These are phyloP conservation scores for Candida nemodendra DNA, from an alignment of 805 yeast species.

Conservation along the genomic window DNA sequence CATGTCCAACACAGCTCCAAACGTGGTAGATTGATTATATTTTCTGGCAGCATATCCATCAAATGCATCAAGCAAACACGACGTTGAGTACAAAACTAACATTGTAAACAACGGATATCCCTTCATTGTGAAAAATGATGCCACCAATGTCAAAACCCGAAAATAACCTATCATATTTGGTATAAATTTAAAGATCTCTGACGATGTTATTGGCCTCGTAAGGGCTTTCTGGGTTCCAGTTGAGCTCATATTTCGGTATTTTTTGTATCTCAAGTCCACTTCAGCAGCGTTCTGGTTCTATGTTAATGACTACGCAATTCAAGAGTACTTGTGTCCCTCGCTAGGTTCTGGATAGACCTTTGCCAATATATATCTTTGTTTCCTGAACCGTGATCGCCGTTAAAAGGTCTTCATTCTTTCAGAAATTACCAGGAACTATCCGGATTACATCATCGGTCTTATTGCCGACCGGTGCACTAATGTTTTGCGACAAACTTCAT, in stretches of 20 bases:
- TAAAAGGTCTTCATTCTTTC: too few relatives aligned
- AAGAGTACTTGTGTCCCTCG: too few relatives aligned
- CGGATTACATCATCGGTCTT: too few relatives aligned
- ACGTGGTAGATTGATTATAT: slow-evolving; percentile 82
- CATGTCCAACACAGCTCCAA: slow-evolving; percentile 98
- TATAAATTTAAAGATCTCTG: slow-evolving; percentile 67
- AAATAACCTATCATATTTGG: slow-evolving; percentile 92
- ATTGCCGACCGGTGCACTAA: too few relatives aligned
- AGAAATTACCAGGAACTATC: too few relatives aligned
- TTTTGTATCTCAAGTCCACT: neutral
- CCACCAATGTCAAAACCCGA: slow-evolving; percentile 76
- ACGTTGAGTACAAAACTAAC: slow-evolving; percentile 73
- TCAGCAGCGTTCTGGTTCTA: too few relatives aligned
- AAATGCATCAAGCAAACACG: slow-evolving; percentile 91
- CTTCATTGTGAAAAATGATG: slow-evolving; percentile 80
- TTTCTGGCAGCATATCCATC: slow-evolving; percentile 95
- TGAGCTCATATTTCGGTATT: slow-evolving; percentile 1
- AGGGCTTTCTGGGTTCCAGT: neutral
- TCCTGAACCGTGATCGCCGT: too few relatives aligned
- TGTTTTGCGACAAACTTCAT: too few relatives aligned
- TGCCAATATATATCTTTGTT: too few relatives aligned
- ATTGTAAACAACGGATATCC: slow-evolving; percentile 75
- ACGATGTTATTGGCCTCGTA: slow-evolving; percentile 14
- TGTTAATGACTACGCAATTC: too few relatives aligned
- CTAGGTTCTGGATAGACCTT: too few relatives aligned